Evolutionary conservation across 441 rosid species (phyloP).

Genomic region (Francoa sonchifolia): DNA sequence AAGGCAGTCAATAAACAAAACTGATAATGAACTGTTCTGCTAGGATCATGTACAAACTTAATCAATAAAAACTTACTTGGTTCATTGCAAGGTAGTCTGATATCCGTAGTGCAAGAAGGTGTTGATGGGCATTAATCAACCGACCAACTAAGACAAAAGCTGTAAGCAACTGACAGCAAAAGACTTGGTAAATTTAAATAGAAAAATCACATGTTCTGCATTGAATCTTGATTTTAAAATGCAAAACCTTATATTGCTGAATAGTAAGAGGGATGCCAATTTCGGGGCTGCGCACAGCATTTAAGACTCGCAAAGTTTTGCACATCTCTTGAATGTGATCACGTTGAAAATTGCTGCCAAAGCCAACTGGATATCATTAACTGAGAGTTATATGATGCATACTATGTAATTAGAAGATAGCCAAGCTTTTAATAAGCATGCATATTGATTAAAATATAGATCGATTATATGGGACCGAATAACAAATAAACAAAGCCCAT

Average conservation of each 20-base stretch:
- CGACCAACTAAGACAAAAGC: slow-evolving; percentile 78
- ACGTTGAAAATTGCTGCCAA: slow-evolving; percentile 86
- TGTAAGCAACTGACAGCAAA: slow-evolving; percentile 83
- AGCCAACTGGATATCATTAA: slow-evolving; percentile 60
- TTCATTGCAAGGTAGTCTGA: slow-evolving; percentile 89
- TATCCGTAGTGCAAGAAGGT: slow-evolving; percentile 83
- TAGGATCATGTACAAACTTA: too few species aligned
- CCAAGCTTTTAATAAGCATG: too few species aligned
- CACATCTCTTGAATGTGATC: slow-evolving; percentile 88
- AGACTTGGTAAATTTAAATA: too few species aligned
- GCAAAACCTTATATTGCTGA: slow-evolving; percentile 88
- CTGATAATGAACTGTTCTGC: too few species aligned
- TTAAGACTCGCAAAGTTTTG: slow-evolving; percentile 80
- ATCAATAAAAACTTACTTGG: slow-evolving; percentile 44
- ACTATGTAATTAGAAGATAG: too few species aligned
- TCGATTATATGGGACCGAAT: too few species aligned
- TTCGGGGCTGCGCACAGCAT: slow-evolving; percentile 65
- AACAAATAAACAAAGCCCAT: too few species aligned
- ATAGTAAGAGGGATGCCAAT: slow-evolving; percentile 90
- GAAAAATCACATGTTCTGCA: slow-evolving; percentile 7
- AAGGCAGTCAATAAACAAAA: too few species aligned
- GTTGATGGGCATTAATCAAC: slow-evolving; percentile 73
- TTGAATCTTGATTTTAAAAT: too few species aligned
- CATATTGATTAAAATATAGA: too few species aligned
- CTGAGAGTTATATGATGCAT: slow-evolving; percentile 25